Base-by-base conservation (phyloP, 2,329 filamentous ascomycete species). In the Sordariomycetes sp. region DNA sequence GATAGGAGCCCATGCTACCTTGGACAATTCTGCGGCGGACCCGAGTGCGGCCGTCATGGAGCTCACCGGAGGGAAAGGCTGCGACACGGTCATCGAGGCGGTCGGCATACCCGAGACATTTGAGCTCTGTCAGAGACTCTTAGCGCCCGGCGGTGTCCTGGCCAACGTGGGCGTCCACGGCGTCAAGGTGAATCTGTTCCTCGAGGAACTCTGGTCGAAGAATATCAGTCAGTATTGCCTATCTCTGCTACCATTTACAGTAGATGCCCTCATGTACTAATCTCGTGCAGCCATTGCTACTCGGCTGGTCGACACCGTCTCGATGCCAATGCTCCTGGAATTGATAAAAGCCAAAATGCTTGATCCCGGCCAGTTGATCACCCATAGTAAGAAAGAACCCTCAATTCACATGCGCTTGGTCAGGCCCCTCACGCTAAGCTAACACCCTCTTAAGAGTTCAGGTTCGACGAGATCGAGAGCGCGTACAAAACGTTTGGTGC, bases 151-250 rank as follows among this genome's bases (percentile, higher is more conserved):
- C 1, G 80, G 78, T 3, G 67, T 70, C 0, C 74, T 83, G 60
- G 79, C 79, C 3, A 83, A 82, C 62, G 72, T 83, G 2, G 80
- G 80, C 10, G 80, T 83, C 7, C 78, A 82, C 62, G 79, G 79
- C 0, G 72, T 67, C n/a, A 74, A 73, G 53, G 79, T 74, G 0
- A 68, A 76, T 57, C 65, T 82, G 48, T 72, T 78, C 45, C 68
- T 83, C 15, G 74, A 82, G 57, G 71, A 69, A 53, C 67, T 82
- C 5, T 83, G 79, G 80, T 68, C 72, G 58, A 71, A 72, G 59
- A 81, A 81, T 61, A 76, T 81, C 53, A 68, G 74, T 76, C 60
- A 66, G 73, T 69, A 1, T 28, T 24, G 22, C 35, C 36, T 1
- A 13, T n/a, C 3, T 13, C 17, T 2, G n/a, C 10, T 6, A 17